Conservation (phyloP, 192 early-diverging fungal species). For the Radiomyces spectabilis region DNA sequence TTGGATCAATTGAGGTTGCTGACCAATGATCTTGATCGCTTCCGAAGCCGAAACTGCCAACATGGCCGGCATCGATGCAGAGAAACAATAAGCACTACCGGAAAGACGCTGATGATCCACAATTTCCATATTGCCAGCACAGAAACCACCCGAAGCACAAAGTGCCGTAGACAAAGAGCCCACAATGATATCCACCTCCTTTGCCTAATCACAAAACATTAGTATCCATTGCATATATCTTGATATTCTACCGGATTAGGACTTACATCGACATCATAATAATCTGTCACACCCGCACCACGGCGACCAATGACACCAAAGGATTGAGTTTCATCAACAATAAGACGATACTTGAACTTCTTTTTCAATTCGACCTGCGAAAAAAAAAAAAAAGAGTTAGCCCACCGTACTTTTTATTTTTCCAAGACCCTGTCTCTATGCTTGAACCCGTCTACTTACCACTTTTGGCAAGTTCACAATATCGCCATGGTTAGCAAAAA, state of each 20-base stretch:
- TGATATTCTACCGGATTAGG: too few relatives aligned
- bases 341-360: constrained; percentile 93
- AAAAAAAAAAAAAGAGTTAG: neutral
- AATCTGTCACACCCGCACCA: constrained; percentile 85
- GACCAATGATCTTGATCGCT: constrained; percentile 58
- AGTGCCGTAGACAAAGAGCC: constrained; percentile 78
- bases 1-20: constrained; percentile 39
- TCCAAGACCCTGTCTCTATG: too few relatives aligned
- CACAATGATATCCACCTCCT: constrained; percentile 83
- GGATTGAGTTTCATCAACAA: constrained; percentile 88
- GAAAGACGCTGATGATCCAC: constrained; percentile 90
- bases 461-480: constrained; percentile 76
- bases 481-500: constrained; percentile 84
- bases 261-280: constrained; percentile 60
- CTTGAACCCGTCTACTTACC: constrained; percentile 19
- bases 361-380: constrained; percentile 76
- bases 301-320: constrained; percentile 81
- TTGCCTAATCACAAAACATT: constrained; percentile 29
- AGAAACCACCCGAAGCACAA: constrained; percentile 87
- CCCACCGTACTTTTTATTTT: too few relatives aligned
- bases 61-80: constrained; percentile 91
- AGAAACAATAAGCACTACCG: constrained; percentile 86
- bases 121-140: constrained; percentile 77
- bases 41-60: constrained; percentile 84
- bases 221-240: too few relatives aligned